Percentiles rank a stretch among this genome's conserved stretches.
These are phyloP conservation scores for Limnanthes douglasii DNA, from an alignment of 345 rosid species.

Conservation along the genomic window DNA sequence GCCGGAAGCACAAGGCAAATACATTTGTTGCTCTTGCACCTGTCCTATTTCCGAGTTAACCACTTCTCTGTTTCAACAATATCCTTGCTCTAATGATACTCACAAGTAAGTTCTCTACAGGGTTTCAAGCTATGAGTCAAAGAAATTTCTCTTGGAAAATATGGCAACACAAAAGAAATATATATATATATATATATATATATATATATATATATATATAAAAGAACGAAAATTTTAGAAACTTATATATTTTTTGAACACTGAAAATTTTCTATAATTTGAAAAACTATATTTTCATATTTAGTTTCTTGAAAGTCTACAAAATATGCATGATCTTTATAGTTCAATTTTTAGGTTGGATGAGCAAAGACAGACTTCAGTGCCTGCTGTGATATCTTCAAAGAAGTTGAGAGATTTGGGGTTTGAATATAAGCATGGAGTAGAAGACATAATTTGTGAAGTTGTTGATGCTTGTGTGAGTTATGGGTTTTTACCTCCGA, in stretches of 20 bases:
- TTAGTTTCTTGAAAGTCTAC: neutral
- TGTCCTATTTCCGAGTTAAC: constrained; percentile 28
- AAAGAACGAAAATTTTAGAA: neutral
- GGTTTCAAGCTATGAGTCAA: neutral
- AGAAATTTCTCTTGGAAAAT: neutral
- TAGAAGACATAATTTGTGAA: constrained; percentile 36
- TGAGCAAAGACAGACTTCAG: constrained; percentile 10
- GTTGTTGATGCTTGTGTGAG: constrained; percentile 24
- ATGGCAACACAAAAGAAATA: no score
- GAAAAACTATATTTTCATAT: neutral
- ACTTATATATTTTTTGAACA: neutral
- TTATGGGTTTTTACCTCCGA: constrained; percentile 28
- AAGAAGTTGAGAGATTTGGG: constrained; percentile 52
- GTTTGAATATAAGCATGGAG: constrained; percentile 35
- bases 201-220: neutral
- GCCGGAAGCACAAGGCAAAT: constrained; percentile 38
- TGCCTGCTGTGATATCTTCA: constrained; percentile 52
- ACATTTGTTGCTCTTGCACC: constrained; percentile 38
- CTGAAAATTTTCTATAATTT: neutral
- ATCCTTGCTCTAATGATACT: constrained; percentile 12
- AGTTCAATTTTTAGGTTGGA: constrained; percentile 14
- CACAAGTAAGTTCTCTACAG: constrained; percentile 14
- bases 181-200: no score
- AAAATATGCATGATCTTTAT: neutral
- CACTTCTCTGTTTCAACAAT: constrained; percentile 17